These are phyloP conservation scores for Dendryphion nanum DNA, from an alignment of 2,329 filamentous ascomycete species.

Conservation along the genomic window DNA sequence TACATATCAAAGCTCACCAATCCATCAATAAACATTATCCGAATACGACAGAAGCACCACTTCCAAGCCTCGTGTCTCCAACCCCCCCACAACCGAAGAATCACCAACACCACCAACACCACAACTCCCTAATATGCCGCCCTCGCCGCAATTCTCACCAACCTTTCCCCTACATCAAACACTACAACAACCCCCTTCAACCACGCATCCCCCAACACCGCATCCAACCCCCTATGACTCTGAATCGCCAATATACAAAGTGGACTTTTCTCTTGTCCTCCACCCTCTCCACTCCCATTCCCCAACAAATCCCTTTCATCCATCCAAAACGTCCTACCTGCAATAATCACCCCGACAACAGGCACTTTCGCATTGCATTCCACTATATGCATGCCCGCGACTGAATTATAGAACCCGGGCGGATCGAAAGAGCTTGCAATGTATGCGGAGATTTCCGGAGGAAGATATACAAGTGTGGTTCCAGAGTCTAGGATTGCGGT, in stretches of 20 bases:
- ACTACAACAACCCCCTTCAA: constrained; percentile 46
- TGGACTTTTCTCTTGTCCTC: not conserved
- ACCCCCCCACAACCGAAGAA: not conserved
- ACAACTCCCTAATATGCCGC: not conserved
- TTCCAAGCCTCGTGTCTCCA: too few relatives aligned
- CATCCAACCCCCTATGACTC: constrained; percentile 5
- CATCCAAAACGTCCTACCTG: constrained; percentile 5
- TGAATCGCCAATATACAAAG: constrained; percentile 7
- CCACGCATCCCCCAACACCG: constrained; percentile 41
- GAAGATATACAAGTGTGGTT: constrained; percentile 23
- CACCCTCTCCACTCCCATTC: not conserved
- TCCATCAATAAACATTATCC: not conserved
- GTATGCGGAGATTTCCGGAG: constrained; percentile 13
- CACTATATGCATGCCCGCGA: constrained; percentile 11
- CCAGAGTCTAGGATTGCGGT: constrained; percentile 23
- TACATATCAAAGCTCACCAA: not conserved
- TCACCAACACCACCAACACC: not conserved
- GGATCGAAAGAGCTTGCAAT: constrained; percentile 21
- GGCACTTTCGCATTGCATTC: constrained; percentile 12
- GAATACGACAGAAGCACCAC: not conserved
- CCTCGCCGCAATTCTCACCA: not conserved
- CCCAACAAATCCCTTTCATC: constrained; percentile 7
- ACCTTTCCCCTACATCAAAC: constrained; percentile 41
- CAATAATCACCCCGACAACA: constrained; percentile 7
- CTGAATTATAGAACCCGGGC: constrained; percentile 9